Conservation (phyloP, 768 basidiomycete species). For the Mrakia gelida region DNA sequence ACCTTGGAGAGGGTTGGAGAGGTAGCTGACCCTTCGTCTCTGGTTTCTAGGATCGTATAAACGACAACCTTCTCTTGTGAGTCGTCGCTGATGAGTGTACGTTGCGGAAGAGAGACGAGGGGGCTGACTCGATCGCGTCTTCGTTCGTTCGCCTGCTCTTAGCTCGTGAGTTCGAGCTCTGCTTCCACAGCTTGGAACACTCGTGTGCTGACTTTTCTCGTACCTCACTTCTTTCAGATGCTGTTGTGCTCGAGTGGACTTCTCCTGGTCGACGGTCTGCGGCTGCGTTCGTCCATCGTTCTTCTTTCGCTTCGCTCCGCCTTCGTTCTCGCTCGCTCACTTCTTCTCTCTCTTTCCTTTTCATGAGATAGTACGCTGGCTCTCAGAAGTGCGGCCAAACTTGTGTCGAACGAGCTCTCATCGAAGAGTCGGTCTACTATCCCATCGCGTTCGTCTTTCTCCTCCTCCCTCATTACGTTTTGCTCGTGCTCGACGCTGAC, state of each 20-base stretch:
- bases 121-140: not conserved
- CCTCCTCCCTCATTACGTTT: not conserved
- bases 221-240: constrained; percentile 64
- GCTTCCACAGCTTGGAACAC: too few species aligned
- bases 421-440: constrained; percentile 82
- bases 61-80: constrained; percentile 33
- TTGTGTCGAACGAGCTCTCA: constrained; percentile 72
- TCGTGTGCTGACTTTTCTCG: constrained; percentile 49
- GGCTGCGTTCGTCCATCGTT: constrained; percentile 52
- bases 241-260: constrained; percentile 91
- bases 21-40: not conserved
- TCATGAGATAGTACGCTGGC: constrained; percentile 51
- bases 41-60: constrained; percentile 23
- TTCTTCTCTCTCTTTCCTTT: not conserved
- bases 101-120: not conserved
- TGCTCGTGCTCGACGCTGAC: too few species aligned
- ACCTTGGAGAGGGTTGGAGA: not conserved
- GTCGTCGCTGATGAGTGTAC: not conserved
- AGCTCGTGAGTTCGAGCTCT: constrained; percentile 21
- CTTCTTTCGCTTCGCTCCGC: not conserved
- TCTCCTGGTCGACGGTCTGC: constrained; percentile 90
- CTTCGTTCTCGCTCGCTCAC: too few species aligned
- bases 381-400: constrained; percentile 69
- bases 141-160: not conserved
- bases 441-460: constrained; percentile 66